Base-by-base conservation (phyloP, 331 rosid genomes). In the Pyracantha coccinea region DNA sequence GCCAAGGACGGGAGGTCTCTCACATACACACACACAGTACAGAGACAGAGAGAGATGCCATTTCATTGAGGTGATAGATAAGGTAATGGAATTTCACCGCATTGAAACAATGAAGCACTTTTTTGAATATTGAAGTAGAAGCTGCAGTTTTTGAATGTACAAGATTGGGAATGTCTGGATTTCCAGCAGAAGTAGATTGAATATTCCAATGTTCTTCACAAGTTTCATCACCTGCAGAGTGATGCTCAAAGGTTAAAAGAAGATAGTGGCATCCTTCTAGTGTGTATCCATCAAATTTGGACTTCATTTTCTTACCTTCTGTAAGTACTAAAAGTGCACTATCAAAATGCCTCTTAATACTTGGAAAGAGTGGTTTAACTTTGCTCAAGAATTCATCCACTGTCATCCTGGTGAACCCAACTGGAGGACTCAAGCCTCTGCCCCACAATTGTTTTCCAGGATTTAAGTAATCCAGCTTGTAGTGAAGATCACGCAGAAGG, bases 191-290 rank as follows among this genome's bases (percentile, higher is more conserved):
- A 66, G 78, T 33, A 58, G 83, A 83, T 52, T 71, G 75, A 75
- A 35, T 68, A 31, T 75, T 71, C 86, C 86, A 83, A 79, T 83
- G 86, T 71, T 66, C 81, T 65, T 75, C 63, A 66, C 86, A 83
- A n/a, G 61, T 29, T 71, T 59, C 83, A 71, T 79, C 72, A 66
- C 68, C 86, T 83, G 29, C 66, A 45, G 25, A 66, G 71, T 32
- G 53, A 41, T 6, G 7, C 69, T 60, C n/a, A 15, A 45, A 33
- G 61, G 75, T 71, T 61, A 64, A 23, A 58, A 53, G 52, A 35
- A 58, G 47, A 60, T 31, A 16, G 71, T n/a, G 31, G 31, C 64
- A 53, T 45, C 72, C 17, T 21, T 53, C 23, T 53, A 33, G n/a
- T 8, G 54, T 33, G 33, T 33, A 25, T 24, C 29, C 77, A 54